These are phyloP conservation scores for Aspergillus heteromorphus DNA, from an alignment of 495 filamentous ascomycete genomes.

Conservation along the genomic window DNA sequence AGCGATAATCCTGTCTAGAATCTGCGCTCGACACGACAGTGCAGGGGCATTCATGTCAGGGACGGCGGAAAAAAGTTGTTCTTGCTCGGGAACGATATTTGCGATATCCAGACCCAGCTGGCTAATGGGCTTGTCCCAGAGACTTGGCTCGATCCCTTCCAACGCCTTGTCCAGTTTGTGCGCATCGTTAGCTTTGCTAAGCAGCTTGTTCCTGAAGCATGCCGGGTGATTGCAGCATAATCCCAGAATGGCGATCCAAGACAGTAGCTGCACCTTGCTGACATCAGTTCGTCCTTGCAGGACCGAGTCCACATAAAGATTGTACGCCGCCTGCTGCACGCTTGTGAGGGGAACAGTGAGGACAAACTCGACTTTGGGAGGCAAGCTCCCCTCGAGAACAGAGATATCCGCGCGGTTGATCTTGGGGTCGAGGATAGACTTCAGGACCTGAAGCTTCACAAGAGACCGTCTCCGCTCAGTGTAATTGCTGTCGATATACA, in stretches of 20 bases:
- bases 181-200: conserved; percentile 16
- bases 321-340: conserved; percentile 62
- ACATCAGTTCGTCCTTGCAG: conserved; percentile 17
- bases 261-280: conserved; percentile 30
- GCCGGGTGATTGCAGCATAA: conserved; percentile 73
- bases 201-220: conserved; percentile 55
- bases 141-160: conserved; percentile 20
- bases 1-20: conserved; percentile 61
- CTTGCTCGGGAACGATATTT: conserved; percentile 19
- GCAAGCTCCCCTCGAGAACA: conserved; percentile 58
- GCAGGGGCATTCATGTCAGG: conserved; percentile 29
- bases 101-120: conserved; percentile 23
- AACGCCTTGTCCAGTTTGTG: conserved; percentile 22
- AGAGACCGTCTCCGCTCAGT: conserved; percentile 51
- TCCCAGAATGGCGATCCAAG: conserved; percentile 51
- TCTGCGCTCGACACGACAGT: conserved; percentile 59
- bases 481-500: conserved; percentile 55
- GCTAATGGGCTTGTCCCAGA: conserved; percentile 23
- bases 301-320: conserved; percentile 46
- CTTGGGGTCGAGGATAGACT: conserved; percentile 68
- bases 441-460: conserved; percentile 64
- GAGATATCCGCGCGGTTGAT: conserved; percentile 68
- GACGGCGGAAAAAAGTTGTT: conserved; percentile 24
- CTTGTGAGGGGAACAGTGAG: conserved; percentile 64
- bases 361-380: conserved; percentile 74